phyloP scores from a whole-genome alignment of 129 eudicot genomes.

The Pittosporum tobira region DNA sequence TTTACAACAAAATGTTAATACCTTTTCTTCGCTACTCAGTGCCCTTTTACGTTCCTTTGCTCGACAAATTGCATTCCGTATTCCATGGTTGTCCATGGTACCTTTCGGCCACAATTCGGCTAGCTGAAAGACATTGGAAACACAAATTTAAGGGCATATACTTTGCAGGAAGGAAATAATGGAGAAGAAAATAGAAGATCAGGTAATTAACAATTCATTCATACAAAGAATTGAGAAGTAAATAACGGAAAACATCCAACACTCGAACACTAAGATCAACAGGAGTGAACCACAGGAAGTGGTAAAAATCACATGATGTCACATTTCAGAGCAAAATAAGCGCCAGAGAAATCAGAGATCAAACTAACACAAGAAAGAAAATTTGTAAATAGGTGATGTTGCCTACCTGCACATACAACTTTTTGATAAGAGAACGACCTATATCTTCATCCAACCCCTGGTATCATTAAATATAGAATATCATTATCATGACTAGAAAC shows the following conservation, averaged over 20 bases:
- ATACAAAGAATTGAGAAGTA: not conserved
- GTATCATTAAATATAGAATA: not conserved
- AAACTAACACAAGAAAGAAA: not conserved
- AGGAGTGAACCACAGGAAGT: not conserved
- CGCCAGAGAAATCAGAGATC: too few species aligned
- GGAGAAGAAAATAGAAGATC: not conserved
- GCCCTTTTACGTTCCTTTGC: conserved; percentile 8
- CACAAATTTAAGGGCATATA: too few species aligned
- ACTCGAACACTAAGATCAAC: not conserved
- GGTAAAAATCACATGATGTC: not conserved
- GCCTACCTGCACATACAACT: not conserved
- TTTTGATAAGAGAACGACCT: not conserved
- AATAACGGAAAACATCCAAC: not conserved
- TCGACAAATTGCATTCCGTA: conserved; percentile 4
- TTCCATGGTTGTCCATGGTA: conserved; percentile 2
- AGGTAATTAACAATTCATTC: not conserved
- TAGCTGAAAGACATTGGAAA: not conserved
- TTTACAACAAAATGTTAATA: not conserved
- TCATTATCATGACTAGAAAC: not conserved
- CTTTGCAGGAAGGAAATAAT: too few species aligned
- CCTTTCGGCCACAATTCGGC: conserved; percentile 4
- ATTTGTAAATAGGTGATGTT: not conserved
- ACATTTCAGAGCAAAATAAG: not conserved
- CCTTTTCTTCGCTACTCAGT: not conserved
- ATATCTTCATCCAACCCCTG: conserved; percentile 8